Evolutionary conservation across 2,329 filamentous ascomycete species (phyloP).

Genomic region (Fusarium chaquense): DNA sequence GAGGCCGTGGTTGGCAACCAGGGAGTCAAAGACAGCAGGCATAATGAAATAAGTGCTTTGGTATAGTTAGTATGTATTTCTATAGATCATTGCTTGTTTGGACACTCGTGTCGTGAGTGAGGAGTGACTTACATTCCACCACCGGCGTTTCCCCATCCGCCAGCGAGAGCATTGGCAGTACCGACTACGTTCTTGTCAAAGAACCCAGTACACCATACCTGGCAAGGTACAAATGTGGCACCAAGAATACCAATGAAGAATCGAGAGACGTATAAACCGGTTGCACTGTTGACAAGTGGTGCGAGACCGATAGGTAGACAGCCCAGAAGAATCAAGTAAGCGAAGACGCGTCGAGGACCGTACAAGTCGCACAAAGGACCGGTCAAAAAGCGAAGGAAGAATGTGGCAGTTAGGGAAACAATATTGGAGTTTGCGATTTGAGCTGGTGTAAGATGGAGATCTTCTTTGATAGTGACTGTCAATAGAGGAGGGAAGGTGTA

Average conservation of each 20-base stretch:
- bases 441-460: slow-evolving; percentile 76
- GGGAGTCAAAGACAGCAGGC: slow-evolving; percentile 87
- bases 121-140: slow-evolving; percentile 72
- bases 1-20: slow-evolving; percentile 71
- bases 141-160: slow-evolving; percentile 87
- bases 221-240: slow-evolving; percentile 84
- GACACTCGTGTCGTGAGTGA: neutral
- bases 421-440: slow-evolving; percentile 93
- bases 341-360: slow-evolving; percentile 84
- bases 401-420: slow-evolving; percentile 75
- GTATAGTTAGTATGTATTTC: slow-evolving; percentile 1
- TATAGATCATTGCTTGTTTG: neutral
- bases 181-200: slow-evolving; percentile 94
- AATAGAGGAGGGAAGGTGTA: slow-evolving; percentile 90
- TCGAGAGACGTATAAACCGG: slow-evolving; percentile 76
- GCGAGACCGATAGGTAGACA: slow-evolving; percentile 85
- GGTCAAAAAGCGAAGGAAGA: slow-evolving; percentile 81
- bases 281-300: slow-evolving; percentile 74
- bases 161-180: slow-evolving; percentile 86
- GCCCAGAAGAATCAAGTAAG: slow-evolving; percentile 79
- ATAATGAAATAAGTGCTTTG: slow-evolving; percentile 85
- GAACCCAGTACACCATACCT: slow-evolving; percentile 93
- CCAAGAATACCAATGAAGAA: slow-evolving; percentile 87
- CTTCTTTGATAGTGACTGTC: slow-evolving; percentile 81
- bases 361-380: slow-evolving; percentile 89